Base-by-base conservation (phyloP, 768 basidiomycete genomes). In the Leccinum incarnatum region DNA sequence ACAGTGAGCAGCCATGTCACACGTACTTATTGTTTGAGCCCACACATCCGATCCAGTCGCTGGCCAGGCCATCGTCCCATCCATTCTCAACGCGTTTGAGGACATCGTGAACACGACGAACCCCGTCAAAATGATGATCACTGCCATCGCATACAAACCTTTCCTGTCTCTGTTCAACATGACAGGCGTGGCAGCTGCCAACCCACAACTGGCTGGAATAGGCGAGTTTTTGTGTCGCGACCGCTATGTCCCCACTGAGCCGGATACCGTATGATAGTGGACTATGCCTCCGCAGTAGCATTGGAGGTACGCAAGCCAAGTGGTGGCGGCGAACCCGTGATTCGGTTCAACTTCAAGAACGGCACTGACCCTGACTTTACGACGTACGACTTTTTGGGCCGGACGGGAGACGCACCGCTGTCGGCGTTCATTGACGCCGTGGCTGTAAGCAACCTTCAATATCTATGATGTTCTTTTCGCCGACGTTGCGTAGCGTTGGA, bases 141-240 rank as follows among this genome's bases (percentile, higher is more conserved):
- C 82, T 32, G 83, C 83, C 10, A 77, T 86, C 53, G 79, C 88
- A 0, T 92, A 91, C 77, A 91, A 91, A 71, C 89, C 89, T 0
- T 88, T 91, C 75, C 58, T 90, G 32, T 86, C 86, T 9, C 71
- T 92, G 48, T 91, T 92, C 77, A 88, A 89, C 72, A 85, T 92
- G 83, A 89, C 87, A 0, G 79, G 82, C 2, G 78, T 81, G 25
- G 79, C 80, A 10, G 68, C 77, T 17, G 72, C 76, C 48, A 77
- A 81, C 56, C 80, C 83, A 0, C 65, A 82, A 60, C 77, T 89
- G 3, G 80, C 83, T 36, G 81, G 81, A 12, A 81, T 89, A 61
- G 85, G 87, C 86, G 53, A 54, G 57, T 30, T 11, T 17, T 14
- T 21, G 5, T 30, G 19, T 11, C 51, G 23, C 37, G 48, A 46